Base-by-base conservation (phyloP, 2,329 filamentous ascomycete genomes). In the Catunica adiposa region DNA sequence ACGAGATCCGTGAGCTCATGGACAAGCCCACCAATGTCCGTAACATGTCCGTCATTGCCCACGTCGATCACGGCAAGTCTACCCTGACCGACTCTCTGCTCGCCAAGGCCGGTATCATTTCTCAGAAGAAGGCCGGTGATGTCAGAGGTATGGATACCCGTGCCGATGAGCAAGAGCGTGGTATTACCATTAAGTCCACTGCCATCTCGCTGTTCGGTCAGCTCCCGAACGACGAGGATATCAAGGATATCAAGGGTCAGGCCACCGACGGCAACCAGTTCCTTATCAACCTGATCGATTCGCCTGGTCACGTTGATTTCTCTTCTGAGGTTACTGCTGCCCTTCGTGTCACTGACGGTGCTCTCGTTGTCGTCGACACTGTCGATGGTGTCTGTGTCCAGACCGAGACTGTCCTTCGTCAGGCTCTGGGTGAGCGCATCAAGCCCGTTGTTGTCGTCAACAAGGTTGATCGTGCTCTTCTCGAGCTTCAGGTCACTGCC, bases 1-100 rank as follows among this genome's bases (percentile, higher is more conserved):
- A 97, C 72, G 89, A 88, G 82, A 86, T 89, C 73, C 83, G 84
- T 73, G 65, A 61, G 67, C 67, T 86, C 70, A 86, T 86, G 84
- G 84, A 88, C 81, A 83, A 83, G 75, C 82, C 85, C 65, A 77
- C 71, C 70, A 83, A 84, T 72, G 79, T 83, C 71, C 78, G 79
- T 74, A 97, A 97, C 83, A 97, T 96, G 90, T 96, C 89, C 78
- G 92, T 98, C 73, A 97, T 97, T 88, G 92, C 92, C 73, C 92
- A 98, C 79, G 89, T 98, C 83, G 92, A 98, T 76, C 92, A 98
- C 83, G 92, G 92, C 79, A 98, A 98, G 78, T 98, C 92, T 67
- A 98, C 92, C 71, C 82, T 98, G 68, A 96, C 90, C 83, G 92
- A 98, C 77, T 97, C 92, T 67, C 87, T 98, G 64, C 86, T 98